phyloP scores from a whole-genome alignment of 1,284 basidiomycete species.

The Rhodotorula sp. region DNA sequence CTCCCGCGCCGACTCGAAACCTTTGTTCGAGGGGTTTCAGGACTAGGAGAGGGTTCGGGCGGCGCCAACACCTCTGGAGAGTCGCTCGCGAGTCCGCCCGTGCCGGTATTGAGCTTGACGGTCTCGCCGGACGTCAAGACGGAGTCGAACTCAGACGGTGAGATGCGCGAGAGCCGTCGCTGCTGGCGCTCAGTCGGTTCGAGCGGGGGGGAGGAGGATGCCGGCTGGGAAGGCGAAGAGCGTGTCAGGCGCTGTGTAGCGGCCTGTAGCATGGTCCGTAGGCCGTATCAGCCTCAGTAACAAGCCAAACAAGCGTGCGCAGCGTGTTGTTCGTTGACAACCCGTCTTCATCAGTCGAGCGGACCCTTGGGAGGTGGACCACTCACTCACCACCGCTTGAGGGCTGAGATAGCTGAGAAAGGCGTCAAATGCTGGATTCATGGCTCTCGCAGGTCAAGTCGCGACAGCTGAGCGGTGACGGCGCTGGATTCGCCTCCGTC shows the following conservation, averaged over 20 bases:
- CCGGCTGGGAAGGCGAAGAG: not conserved
- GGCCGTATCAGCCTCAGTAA: no score
- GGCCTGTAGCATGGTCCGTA: not conserved
- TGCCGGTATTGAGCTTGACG: not conserved
- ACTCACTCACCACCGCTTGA: no score
- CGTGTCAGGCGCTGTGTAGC: not conserved
- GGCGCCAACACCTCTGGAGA: not conserved
- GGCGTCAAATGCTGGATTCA: not conserved
- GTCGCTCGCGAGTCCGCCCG: not conserved
- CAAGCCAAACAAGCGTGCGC: no score
- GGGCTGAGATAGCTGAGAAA: no score
- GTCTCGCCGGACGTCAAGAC: conserved; percentile 21
- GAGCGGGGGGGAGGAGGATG: not conserved
- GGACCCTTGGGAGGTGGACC: no score
- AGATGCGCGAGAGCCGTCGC: conserved; percentile 27
- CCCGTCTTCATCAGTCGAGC: no score
- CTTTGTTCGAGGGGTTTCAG: not conserved
- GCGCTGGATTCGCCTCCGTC: not conserved
- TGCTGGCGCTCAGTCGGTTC: not conserved
- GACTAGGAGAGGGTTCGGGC: not conserved
- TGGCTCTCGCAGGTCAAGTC: conserved; percentile 5
- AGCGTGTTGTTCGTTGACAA: no score
- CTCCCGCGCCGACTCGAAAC: not conserved
- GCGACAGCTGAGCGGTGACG: not conserved
- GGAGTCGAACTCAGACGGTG: conserved; percentile 32